phyloP scores from a whole-genome alignment of 805 yeast genomes.

The Spathaspora gorwiae region DNA sequence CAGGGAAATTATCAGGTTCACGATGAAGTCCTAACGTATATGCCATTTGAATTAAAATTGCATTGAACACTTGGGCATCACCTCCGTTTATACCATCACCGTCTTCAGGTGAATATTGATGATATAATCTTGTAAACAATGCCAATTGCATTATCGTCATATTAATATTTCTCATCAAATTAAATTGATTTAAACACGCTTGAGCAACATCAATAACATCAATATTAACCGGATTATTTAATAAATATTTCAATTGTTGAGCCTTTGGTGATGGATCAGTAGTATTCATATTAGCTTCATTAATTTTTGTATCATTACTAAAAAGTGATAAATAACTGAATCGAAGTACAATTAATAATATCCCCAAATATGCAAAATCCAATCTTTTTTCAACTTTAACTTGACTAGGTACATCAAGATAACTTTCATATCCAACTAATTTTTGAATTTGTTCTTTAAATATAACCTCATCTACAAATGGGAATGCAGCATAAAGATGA shows the following conservation, averaged over 20 bases:
- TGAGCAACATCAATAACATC: constrained; percentile 29
- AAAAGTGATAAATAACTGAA: constrained; percentile 31
- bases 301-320: constrained; percentile 21
- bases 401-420: constrained; percentile 18
- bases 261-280: constrained; percentile 21
- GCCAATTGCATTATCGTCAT: constrained; percentile 53
- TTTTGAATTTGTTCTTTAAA: constrained; percentile 19
- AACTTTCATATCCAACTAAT: constrained; percentile 7
- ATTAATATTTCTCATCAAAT: constrained; percentile 35
- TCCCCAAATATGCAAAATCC: constrained; percentile 32
- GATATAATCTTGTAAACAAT: constrained; percentile 47
- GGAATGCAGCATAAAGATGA: constrained; percentile 40
- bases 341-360: constrained; percentile 28
- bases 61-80: constrained; percentile 50
- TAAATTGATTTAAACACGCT: constrained; percentile 32
- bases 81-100: constrained; percentile 59
- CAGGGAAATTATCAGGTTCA: constrained; percentile 47
- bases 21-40: constrained; percentile 63
- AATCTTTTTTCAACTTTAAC: constrained; percentile 22
- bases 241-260: constrained; percentile 20
- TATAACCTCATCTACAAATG: constrained; percentile 34
- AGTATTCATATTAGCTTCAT: constrained; percentile 20
- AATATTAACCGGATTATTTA: constrained; percentile 26
- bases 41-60: constrained; percentile 63
- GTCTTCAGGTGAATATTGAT: constrained; percentile 46